These are phyloP conservation scores for Pyrenopolyporus hunteri DNA, from an alignment of 495 filamentous ascomycete species.

Conservation along the genomic window DNA sequence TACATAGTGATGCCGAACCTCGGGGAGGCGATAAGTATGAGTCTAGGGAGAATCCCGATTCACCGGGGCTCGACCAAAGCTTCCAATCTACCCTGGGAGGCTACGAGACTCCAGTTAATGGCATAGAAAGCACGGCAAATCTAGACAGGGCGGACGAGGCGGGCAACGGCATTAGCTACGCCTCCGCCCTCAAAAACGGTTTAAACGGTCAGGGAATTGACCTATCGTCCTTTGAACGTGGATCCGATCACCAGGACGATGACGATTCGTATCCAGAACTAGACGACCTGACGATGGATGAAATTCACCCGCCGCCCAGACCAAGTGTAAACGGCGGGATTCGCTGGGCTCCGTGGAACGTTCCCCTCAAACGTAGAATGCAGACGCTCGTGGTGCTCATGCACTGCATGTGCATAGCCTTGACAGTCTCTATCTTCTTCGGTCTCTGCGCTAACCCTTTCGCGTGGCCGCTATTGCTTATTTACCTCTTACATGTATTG, in stretches of 20 bases:
- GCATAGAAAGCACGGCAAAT: conserved; percentile 13
- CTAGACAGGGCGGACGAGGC: conserved; percentile 5
- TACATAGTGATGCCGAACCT: not conserved
- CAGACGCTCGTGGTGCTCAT: conserved; percentile 86
- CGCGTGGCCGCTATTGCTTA: conserved; percentile 88
- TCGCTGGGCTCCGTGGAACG: conserved; percentile 84
- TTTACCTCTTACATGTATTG: conserved; percentile 84
- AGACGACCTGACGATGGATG: conserved; percentile 39
- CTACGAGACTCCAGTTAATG: conserved; percentile 8
- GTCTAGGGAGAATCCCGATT: not conserved
- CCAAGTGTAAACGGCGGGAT: conserved; percentile 51
- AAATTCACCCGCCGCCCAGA: conserved; percentile 32
- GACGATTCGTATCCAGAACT: conserved; percentile 44
- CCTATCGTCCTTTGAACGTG: conserved; percentile 10
- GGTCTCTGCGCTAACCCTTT: conserved; percentile 89
- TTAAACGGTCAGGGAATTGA: conserved; percentile 16
- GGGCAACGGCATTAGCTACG: conserved; percentile 11
- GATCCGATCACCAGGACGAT: conserved; percentile 29
- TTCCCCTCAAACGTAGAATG: conserved; percentile 82
- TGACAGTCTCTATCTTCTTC: conserved; percentile 81
- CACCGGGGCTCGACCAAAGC: conserved; percentile 5
- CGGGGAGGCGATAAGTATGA: not conserved
- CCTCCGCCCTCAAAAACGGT: conserved; percentile 27
- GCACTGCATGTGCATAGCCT: conserved; percentile 82
- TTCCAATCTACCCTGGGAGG: conserved; percentile 2